Conservation (phyloP, 2,329 filamentous ascomycete species). For the Penicillium sp. region DNA sequence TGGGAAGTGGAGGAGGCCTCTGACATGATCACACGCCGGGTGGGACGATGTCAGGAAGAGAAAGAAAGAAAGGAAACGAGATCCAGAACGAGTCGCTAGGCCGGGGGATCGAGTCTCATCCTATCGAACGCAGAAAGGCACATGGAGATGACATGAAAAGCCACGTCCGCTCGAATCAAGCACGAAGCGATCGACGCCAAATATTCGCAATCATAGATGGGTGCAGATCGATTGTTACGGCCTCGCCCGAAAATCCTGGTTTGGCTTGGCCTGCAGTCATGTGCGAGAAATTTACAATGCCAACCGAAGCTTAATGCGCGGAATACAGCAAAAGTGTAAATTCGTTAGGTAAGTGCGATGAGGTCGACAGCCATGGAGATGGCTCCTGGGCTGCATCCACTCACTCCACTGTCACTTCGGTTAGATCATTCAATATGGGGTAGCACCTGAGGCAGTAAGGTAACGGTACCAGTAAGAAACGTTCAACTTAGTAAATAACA, state of each 20-base stretch:
- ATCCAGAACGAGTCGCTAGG: slow-evolving; percentile 1
- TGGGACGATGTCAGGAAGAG: neutral
- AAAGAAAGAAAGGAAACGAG: neutral
- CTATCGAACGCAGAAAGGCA: slow-evolving; percentile 8
- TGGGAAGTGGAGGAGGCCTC: slow-evolving; percentile 21
- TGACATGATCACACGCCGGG: slow-evolving; percentile 26
- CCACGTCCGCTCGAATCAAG: neutral
- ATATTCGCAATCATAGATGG: slow-evolving; percentile 12
- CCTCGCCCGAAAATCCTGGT: slow-evolving; percentile 2
- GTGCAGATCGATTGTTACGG: slow-evolving; percentile 5
- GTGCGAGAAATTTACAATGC: neutral
- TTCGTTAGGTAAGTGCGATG: slow-evolving; percentile 15
- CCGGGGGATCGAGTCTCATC: slow-evolving; percentile 8
- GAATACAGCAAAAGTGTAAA: slow-evolving; percentile 7
- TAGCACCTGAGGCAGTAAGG: too few species aligned
- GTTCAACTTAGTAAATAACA: neutral
- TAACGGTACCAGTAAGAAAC: neutral
- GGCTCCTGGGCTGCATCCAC: neutral
- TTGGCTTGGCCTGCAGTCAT: slow-evolving; percentile 6
- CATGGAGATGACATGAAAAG: slow-evolving; percentile 7
- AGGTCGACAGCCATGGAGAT: neutral
- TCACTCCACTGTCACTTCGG: slow-evolving; percentile 11
- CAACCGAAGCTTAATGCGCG: slow-evolving; percentile 10
- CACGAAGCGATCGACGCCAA: slow-evolving; percentile 4
- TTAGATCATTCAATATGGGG: slow-evolving; percentile 3